These are phyloP conservation scores for Wallacemonas sp. DNA, from an alignment of 208 protist species.

Conservation along the genomic window DNA sequence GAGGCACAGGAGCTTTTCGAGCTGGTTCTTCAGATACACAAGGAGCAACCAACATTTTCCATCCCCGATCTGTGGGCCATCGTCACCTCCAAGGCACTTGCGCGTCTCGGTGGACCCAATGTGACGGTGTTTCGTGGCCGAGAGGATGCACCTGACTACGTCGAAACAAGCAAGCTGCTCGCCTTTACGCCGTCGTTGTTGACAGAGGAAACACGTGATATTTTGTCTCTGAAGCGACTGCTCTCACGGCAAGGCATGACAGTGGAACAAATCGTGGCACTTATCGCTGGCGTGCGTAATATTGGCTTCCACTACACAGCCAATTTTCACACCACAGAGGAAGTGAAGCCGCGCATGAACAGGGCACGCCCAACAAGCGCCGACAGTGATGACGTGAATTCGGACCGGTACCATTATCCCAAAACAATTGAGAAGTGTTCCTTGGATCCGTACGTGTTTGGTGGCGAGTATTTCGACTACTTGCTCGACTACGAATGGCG, in stretches of 20 bases:
- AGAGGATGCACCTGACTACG: slow-evolving; percentile 35
- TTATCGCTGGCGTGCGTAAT: slow-evolving; percentile 65
- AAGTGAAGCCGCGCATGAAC: slow-evolving; percentile 67
- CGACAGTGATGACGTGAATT: slow-evolving; percentile 37
- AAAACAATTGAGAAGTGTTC: slow-evolving; percentile 69
- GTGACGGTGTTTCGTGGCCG: slow-evolving; percentile 57
- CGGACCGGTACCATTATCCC: slow-evolving; percentile 35
- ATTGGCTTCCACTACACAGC: slow-evolving; percentile 77
- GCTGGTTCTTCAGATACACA: slow-evolving; percentile 62
- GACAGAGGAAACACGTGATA: slow-evolving; percentile 57
- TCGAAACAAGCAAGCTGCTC: slow-evolving; percentile 27
- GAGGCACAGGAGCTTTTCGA: slow-evolving; percentile 76
- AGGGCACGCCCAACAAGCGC: slow-evolving; percentile 28
- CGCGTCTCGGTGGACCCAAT: slow-evolving; percentile 74
- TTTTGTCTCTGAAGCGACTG: slow-evolving; percentile 74
- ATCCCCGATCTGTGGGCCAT: slow-evolving; percentile 87
- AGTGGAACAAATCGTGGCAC: slow-evolving; percentile 73
- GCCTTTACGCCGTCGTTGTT: slow-evolving; percentile 47
- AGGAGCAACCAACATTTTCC: slow-evolving; percentile 63
- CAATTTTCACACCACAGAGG: slow-evolving; percentile 72
- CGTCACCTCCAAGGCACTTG: slow-evolving; percentile 67
- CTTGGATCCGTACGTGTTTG: slow-evolving; percentile 87
- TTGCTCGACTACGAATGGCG: slow-evolving; percentile 86
- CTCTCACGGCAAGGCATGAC: slow-evolving; percentile 69
- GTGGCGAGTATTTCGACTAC: slow-evolving; percentile 83